Evolutionary conservation across 768 basidiomycete species (phyloP), one percentile per base, ranked within the genome.

Genomic region (Pleurotus eryngii): DNA sequence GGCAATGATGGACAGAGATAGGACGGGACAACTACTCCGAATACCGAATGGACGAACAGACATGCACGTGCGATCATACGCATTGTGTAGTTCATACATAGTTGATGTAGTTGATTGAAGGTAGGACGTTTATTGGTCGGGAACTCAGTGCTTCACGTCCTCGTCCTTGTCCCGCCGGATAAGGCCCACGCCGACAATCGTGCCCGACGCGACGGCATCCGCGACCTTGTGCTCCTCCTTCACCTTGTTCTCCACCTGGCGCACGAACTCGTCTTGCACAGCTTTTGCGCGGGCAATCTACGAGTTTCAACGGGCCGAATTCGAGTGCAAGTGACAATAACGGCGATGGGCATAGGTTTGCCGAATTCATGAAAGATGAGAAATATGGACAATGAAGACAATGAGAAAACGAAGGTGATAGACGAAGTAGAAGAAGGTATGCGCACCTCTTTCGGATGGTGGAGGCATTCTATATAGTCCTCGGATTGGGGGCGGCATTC

Each of bases 381-480:
- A 26, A 38, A 24, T 14, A 27, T 24, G 15, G 35, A 4, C 15
- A 12, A 27, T 30, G 49, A 46, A 37, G 43, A 22, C 12, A 47
- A 49, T n/a, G n/a, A 20, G 5, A 26, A 15, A 38, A 35, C 30
- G 8, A 8, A 3, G 30, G 9, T 35, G 30, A 11, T 35, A 9
- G 30, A 35, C 5, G 30, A n/a, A n/a, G 7, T 9, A 26, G 24
- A 26, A 26, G 5, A 35, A 35, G 9, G 8, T 35, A 37, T 45
- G 64, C 83, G 66, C 61, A 93, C 95, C 85, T 94, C 92, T 73
- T 95, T 89, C 24, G 82, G 84, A 67, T 87, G 85, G 69, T 96
- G 94, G 57, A 98, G 73, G 70, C 95, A 97, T 69, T 95, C 93
- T 56, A 95, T 67, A 73, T 98, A 98, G 71, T 96, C 95, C 60